Evolutionary conservation across 1,284 basidiomycete species (phyloP).

Genomic region (Ceratobasidium sp.): DNA sequence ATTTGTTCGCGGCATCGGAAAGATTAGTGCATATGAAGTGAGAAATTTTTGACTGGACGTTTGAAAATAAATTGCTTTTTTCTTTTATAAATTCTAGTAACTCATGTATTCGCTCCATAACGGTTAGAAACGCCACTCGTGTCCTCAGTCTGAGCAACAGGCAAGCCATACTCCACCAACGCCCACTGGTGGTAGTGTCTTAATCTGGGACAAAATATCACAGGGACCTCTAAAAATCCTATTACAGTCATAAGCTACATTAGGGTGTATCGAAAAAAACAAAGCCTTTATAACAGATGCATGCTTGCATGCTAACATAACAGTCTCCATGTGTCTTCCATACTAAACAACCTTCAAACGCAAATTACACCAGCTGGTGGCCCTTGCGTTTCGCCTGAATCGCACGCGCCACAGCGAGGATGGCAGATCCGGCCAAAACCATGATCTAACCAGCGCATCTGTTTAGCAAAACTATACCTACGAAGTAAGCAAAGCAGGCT

Average conservation of each 20-base stretch:
- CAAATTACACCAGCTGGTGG: constrained; percentile 12
- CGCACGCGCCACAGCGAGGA: constrained; percentile 5
- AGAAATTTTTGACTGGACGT: background rate
- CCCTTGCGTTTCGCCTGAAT: constrained; percentile 39
- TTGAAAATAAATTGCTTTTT: background rate
- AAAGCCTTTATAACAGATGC: background rate
- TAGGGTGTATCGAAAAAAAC: background rate
- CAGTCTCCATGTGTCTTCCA: no score
- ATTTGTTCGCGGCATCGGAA: constrained; percentile 20
- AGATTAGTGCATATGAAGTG: background rate
- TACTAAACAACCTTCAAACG: background rate
- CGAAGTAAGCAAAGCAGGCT: background rate
- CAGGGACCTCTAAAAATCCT: background rate
- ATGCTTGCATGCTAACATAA: background rate
- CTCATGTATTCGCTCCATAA: no score
- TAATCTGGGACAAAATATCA: background rate
- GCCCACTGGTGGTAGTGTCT: background rate
- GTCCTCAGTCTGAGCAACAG: no score
- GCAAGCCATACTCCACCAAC: no score
- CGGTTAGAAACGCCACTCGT: no score
- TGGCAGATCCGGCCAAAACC: constrained; percentile 10
- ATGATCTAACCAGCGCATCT: background rate
- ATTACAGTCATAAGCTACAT: background rate
- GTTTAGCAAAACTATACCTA: background rate
- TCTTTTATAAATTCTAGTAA: no score